A percentile compares a stretch with the other conserved stretches of the same genome.
These are phyloP conservation scores for Delphinella strobiligena DNA, from an alignment of 2,329 filamentous ascomycete species.

Conservation along the genomic window DNA sequence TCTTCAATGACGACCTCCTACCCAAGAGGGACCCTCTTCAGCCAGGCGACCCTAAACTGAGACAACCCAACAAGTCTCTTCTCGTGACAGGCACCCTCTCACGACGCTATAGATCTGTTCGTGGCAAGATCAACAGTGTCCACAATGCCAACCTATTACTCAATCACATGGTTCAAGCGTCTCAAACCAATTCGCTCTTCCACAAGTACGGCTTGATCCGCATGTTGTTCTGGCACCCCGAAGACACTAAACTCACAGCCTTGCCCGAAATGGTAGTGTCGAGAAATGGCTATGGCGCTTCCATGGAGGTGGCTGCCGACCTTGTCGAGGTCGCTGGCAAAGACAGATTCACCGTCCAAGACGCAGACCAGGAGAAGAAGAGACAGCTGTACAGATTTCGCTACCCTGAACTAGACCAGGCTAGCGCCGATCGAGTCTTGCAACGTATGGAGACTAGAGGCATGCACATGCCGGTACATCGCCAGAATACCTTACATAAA, in stretches of 20 bases:
- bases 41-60: slow-evolving; percentile 26
- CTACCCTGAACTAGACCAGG: slow-evolving; percentile 1
- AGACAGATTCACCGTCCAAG: not conserved
- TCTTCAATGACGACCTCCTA: slow-evolving; percentile 41
- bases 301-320: slow-evolving; percentile 50
- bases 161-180: slow-evolving; percentile 50
- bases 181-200: slow-evolving; percentile 35
- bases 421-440: slow-evolving; percentile 1
- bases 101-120: slow-evolving; percentile 10
- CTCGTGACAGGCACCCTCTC: slow-evolving; percentile 39
- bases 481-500: not conserved
- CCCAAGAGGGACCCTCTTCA: slow-evolving; percentile 41
- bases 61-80: slow-evolving; percentile 55
- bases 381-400: not conserved
- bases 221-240: slow-evolving; percentile 60
- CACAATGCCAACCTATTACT: slow-evolving; percentile 30
- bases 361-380: not conserved
- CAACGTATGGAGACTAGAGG: slow-evolving; percentile 7
- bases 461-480: slow-evolving; percentile 7
- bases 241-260: slow-evolving; percentile 45
- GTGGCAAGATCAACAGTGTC: not conserved
- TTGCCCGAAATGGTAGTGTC: slow-evolving; percentile 48
- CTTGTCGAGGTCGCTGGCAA: slow-evolving; percentile 29
- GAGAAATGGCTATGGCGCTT: slow-evolving; percentile 45
- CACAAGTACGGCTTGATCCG: slow-evolving; percentile 69